Evolutionary conservation across 495 filamentous ascomycete genomes (phyloP).

Genomic region (Xylaria telfairii): DNA sequence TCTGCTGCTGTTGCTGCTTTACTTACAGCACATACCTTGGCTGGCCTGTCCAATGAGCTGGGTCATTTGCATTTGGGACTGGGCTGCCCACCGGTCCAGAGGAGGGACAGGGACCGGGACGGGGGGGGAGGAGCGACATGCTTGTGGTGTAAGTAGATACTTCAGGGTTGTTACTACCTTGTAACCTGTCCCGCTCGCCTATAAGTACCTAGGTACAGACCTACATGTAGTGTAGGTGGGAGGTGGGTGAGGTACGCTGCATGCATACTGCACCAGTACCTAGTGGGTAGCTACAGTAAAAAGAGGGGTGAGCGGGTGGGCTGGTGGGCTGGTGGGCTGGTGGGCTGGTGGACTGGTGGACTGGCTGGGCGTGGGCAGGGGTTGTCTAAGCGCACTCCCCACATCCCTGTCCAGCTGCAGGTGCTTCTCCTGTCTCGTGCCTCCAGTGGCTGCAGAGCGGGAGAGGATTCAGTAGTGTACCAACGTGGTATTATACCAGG

Average conservation of each 20-base stretch:
- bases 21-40: slow-evolving; percentile 11
- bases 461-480: slow-evolving; percentile 12
- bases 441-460: slow-evolving; percentile 12
- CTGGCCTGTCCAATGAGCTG: background rate
- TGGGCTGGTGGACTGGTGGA: no score
- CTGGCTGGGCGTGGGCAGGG: background rate
- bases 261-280: background rate
- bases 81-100: background rate
- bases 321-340: background rate
- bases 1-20: background rate
- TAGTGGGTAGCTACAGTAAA: slow-evolving; percentile 17
- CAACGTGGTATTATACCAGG: slow-evolving; percentile 16
- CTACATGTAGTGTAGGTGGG: no score
- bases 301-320: slow-evolving; percentile 1
- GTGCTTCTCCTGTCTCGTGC: slow-evolving; percentile 16
- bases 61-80: background rate
- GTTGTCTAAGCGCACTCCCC: slow-evolving; percentile 7
- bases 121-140: background rate
- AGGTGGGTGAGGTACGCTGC: background rate
- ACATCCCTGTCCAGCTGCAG: slow-evolving; percentile 2
- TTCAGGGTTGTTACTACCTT: background rate
- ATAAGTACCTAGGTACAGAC: no score
- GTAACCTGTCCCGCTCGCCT: no score
- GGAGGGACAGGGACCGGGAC: background rate
- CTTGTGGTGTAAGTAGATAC: no score